These are phyloP conservation scores for Candida insectalens DNA, from an alignment of 805 yeast species.

Conservation along the genomic window DNA sequence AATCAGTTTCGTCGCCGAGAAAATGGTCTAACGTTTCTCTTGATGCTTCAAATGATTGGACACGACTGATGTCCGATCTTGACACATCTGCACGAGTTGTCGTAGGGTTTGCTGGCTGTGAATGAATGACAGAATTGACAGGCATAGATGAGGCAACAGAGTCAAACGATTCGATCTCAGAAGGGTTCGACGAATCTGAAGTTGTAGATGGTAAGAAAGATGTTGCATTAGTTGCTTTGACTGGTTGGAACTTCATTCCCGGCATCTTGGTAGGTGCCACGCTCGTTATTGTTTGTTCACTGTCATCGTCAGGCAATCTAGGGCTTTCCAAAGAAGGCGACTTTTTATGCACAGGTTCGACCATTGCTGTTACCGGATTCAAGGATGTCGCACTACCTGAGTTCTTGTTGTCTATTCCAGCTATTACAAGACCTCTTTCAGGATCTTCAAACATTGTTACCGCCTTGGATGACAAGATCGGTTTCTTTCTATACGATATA, in stretches of 20 bases:
- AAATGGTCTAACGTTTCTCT: conserved; percentile 6
- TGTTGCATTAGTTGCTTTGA: conserved; percentile 1
- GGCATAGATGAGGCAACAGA: conserved; percentile 12
- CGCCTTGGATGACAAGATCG: too few species aligned
- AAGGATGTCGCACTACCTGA: too few species aligned
- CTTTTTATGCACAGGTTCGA: neutral
- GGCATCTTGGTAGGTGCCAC: conserved; percentile 9
- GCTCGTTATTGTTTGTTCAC: conserved; percentile 13
- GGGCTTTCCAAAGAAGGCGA: conserved; percentile 10
- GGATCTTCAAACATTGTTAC: too few species aligned
- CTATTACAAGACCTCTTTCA: too few species aligned
- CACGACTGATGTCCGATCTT: conserved; percentile 17
- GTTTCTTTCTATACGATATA: too few species aligned
- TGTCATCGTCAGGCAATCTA: conserved; percentile 18
- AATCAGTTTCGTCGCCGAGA: neutral
- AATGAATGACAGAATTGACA: conserved; percentile 16
- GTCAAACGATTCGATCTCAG: too few species aligned
- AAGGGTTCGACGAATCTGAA: conserved; percentile 12
- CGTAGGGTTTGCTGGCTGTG: conserved; percentile 41
- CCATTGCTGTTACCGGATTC: too few species aligned
- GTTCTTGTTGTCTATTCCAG: too few species aligned
- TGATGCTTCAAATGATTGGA: conserved; percentile 3
- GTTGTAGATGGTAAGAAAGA: conserved; percentile 14
- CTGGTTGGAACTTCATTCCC: neutral
- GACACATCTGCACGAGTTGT: conserved; percentile 43